Percentiles rank a stretch among this genome's conserved stretches.
Evolutionary conservation across 805 yeast species (phyloP).

Genomic region (Metschnikowia picachoensis): DNA sequence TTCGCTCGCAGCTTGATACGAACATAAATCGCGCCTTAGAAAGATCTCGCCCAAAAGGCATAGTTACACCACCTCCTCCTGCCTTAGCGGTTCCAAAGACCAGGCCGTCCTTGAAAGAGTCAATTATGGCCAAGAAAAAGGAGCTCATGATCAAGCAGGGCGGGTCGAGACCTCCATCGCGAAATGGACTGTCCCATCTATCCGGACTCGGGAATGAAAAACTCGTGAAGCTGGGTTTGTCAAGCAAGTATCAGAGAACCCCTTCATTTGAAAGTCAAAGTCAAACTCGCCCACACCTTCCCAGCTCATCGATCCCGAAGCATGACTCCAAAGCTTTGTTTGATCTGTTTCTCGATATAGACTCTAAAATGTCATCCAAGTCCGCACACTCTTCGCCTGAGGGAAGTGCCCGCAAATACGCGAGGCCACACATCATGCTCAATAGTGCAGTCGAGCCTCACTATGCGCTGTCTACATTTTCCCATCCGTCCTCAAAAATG

Average conservation of each 20-base stretch:
- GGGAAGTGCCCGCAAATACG: not conserved
- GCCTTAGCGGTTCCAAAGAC: constrained; percentile 15
- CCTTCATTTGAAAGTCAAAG: not conserved
- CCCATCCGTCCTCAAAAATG: constrained; percentile 6
- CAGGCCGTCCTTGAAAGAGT: constrained; percentile 47
- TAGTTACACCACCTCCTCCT: not conserved
- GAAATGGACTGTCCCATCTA: constrained; percentile 4
- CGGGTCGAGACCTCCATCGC: constrained; percentile 17
- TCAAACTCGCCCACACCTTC: not conserved
- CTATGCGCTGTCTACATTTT: constrained; percentile 14
- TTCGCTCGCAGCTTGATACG: constrained; percentile 40
- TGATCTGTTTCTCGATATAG: not conserved
- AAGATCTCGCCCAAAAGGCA: constrained; percentile 44
- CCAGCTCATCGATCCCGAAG: not conserved
- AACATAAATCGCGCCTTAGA: constrained; percentile 58
- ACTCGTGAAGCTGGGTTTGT: not conserved
- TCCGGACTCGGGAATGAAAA: not conserved
- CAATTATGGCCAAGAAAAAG: constrained; percentile 42
- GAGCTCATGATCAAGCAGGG: constrained; percentile 28
- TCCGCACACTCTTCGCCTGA: not conserved
- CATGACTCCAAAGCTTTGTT: not conserved
- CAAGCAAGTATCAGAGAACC: not conserved
- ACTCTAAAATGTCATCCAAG: not conserved
- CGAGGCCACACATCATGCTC: not conserved
- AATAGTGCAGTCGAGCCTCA: constrained; percentile 9